phyloP scores from a whole-genome alignment of 495 filamentous ascomycete species.

The Pyrenopolyporus hunteri region DNA sequence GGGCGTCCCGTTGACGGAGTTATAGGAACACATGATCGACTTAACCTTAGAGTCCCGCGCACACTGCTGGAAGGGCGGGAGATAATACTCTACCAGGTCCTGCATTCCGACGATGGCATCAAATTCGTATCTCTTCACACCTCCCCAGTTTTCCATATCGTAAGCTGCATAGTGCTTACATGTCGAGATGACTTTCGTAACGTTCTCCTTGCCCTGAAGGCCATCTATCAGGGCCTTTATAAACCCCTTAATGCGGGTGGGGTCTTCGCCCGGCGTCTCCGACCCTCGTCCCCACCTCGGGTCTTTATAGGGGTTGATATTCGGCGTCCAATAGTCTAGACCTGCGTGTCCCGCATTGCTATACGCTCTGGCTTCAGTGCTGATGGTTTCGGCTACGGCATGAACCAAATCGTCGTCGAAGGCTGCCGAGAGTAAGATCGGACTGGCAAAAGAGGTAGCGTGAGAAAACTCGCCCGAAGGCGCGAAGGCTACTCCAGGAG shows the following conservation, averaged over 20 bases:
- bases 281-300: slow-evolving; percentile 53
- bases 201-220: slow-evolving; percentile 56
- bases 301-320: slow-evolving; percentile 69
- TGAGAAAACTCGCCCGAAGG: slow-evolving; percentile 47
- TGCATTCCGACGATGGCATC: slow-evolving; percentile 50
- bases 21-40: slow-evolving; percentile 57
- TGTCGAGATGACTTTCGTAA: slow-evolving; percentile 62
- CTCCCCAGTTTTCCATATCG: slow-evolving; percentile 63
- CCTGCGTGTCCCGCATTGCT: slow-evolving; percentile 64
- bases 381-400: slow-evolving; percentile 52
- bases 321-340: slow-evolving; percentile 69
- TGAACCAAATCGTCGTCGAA: slow-evolving; percentile 57
- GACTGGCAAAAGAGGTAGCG: slow-evolving; percentile 56
- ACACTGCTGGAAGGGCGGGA: slow-evolving; percentile 55
- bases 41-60: slow-evolving; percentile 52
- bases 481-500: slow-evolving; percentile 42
- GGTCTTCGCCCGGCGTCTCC: slow-evolving; percentile 59
- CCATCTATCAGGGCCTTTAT: slow-evolving; percentile 65
- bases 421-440: slow-evolving; percentile 51
- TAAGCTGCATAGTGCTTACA: slow-evolving; percentile 72
- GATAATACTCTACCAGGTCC: slow-evolving; percentile 55
- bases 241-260: slow-evolving; percentile 60
- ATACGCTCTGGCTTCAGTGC: slow-evolving; percentile 71
- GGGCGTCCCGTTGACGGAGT: slow-evolving; percentile 52
- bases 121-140: slow-evolving; percentile 44